Conservation (phyloP, 768 basidiomycete species). For the Jaapia argillacea region DNA sequence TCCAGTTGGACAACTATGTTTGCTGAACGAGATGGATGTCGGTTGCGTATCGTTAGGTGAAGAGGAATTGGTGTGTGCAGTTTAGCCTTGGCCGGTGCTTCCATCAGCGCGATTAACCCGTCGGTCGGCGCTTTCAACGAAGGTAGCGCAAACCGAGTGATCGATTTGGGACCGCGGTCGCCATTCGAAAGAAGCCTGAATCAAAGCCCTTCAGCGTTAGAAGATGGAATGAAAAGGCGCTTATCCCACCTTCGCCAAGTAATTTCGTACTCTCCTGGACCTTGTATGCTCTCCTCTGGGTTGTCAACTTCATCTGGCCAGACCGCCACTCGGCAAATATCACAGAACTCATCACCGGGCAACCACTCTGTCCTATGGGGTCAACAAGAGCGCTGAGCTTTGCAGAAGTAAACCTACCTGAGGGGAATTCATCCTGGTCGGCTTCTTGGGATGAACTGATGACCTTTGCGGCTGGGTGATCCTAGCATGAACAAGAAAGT, state of each 20-base stretch:
- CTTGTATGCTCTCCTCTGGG: constrained; percentile 24
- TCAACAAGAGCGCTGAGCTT: neutral
- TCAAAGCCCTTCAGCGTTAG: constrained; percentile 2
- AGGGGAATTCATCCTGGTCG: constrained; percentile 31
- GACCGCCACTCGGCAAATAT: constrained; percentile 42
- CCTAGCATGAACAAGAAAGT: neutral
- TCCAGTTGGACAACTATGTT: constrained; percentile 69
- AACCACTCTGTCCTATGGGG: constrained; percentile 39
- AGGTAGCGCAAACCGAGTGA: constrained; percentile 50
- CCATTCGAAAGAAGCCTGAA: constrained; percentile 38
- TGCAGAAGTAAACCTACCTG: constrained; percentile 24
- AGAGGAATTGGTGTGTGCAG: constrained; percentile 55
- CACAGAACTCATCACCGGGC: constrained; percentile 54
- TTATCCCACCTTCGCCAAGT: constrained; percentile 51
- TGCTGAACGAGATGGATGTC: constrained; percentile 51
- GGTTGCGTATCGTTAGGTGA: constrained; percentile 53
- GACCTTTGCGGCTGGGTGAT: constrained; percentile 24
- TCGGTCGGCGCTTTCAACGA: constrained; percentile 49
- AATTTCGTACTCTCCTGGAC: constrained; percentile 51
- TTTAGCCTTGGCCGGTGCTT: constrained; percentile 48
- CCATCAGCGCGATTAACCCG: constrained; percentile 54
- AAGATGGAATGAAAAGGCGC: constrained; percentile 3
- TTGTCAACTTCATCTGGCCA: constrained; percentile 28
- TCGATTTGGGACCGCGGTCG: constrained; percentile 32
- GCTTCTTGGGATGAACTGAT: constrained; percentile 42